A percentile compares a stretch with the other conserved stretches of the same genome.
Evolutionary conservation across 2,329 filamentous ascomycete species (phyloP).

Genomic region (Penicillium sp.): DNA sequence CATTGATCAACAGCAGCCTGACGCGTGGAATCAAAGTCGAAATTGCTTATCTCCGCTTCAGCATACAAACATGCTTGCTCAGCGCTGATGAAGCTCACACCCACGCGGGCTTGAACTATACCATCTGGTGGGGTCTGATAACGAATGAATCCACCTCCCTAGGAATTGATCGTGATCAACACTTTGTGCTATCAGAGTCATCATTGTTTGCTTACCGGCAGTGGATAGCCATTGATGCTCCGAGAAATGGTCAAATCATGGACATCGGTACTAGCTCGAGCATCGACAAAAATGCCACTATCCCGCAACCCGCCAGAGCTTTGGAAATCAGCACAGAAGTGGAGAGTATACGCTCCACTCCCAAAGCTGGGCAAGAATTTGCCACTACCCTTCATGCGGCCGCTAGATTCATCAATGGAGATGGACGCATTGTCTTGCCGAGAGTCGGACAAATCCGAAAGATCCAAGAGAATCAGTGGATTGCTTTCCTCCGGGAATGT

Average conservation of each 20-base stretch:
- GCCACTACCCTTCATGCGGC: slow-evolving; percentile 65
- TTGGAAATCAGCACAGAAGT: slow-evolving; percentile 70
- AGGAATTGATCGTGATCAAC: slow-evolving; percentile 33
- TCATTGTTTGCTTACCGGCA: slow-evolving; percentile 33
- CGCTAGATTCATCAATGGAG: slow-evolving; percentile 58
- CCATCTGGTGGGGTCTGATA: slow-evolving; percentile 57
- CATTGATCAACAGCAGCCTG: slow-evolving; percentile 60
- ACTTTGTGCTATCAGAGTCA: background rate
- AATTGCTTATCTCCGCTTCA: slow-evolving; percentile 67
- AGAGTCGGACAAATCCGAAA: slow-evolving; percentile 66
- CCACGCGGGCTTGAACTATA: slow-evolving; percentile 66
- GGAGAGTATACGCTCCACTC: slow-evolving; percentile 60
- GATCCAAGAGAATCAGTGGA: slow-evolving; percentile 67
- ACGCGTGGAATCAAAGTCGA: slow-evolving; percentile 61
- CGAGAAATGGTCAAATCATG: slow-evolving; percentile 59
- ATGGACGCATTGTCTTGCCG: slow-evolving; percentile 62
- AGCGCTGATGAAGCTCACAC: slow-evolving; percentile 69
- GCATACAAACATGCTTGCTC: slow-evolving; percentile 69
- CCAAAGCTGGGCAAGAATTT: slow-evolving; percentile 68
- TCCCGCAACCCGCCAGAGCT: slow-evolving; percentile 59
- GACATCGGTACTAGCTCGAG: slow-evolving; percentile 58
- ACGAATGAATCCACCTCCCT: slow-evolving; percentile 67
- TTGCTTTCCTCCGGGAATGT: slow-evolving; percentile 57
- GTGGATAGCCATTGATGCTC: slow-evolving; percentile 62
- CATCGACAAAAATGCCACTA: slow-evolving; percentile 66